Base-by-base conservation (phyloP, 331 rosid species). In the Cydonia oblonga region DNA sequence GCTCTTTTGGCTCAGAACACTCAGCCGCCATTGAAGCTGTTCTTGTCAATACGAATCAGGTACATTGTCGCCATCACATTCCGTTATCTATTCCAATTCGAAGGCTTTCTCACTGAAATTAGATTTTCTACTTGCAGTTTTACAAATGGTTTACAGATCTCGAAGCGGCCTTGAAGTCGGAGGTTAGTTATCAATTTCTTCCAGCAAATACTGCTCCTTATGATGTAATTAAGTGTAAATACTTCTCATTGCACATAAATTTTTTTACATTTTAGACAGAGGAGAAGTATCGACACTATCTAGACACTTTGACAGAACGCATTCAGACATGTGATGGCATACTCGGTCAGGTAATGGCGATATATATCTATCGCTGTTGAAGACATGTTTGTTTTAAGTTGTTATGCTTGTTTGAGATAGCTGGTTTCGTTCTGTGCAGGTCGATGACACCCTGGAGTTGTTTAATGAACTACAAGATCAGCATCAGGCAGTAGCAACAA, bases 91-190 rank as follows among this genome's bases (percentile, higher is more conserved):
- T 23, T 57, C 20, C 23, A 64, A 64, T 64, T n/a, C 28, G 14
- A n/a, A n/a, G 29, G 49, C 26, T 59, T 42, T 18, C 49, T 2
- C 15, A 26, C 60, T 44, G 68, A 42, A 25, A 25, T 15, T 72
- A 51, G 24, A 22, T 14, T 44, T 79, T 18, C 13, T 72, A 81
- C 56, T 1, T 79, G 85, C 90, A 95, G 99, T 91, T 95, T 66
- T 95, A 95, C 73, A 95, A 88, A 71, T 95, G 99, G 99, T 95
- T 95, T 81, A 83, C 89, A 2, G 99, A 91, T 83, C 97, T 95
- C 14, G 99, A 95, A 84, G 86, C 97, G 1, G 96, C 96, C 10
- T 91, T 95, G 99, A 91, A 91, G 79, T 91, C 96, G 7, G 97
- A 95, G 99, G 99, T 91, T 76, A 70, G 93, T 79, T n/a, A 38